A percentile compares a stretch with the other conserved stretches of the same genome.
These are phyloP conservation scores for Candida arabinofermentans DNA, from an alignment of 805 yeast genomes.

Conservation along the genomic window DNA sequence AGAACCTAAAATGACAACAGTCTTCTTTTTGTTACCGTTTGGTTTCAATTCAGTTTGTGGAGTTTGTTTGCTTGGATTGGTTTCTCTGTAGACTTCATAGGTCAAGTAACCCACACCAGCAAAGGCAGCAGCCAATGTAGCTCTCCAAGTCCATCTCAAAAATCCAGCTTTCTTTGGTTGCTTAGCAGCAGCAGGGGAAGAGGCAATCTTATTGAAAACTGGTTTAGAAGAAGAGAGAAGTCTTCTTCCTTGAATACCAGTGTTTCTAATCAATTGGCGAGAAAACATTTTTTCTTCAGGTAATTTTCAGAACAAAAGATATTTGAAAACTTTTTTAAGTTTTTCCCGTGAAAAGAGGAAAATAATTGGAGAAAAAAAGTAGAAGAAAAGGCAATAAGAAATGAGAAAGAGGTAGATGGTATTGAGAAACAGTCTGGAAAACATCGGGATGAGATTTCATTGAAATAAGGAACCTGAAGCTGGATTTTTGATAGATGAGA, in stretches of 20 bases:
- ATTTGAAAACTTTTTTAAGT: no score
- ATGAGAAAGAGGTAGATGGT: no score
- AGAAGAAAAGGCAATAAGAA: no score
- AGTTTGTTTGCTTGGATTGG: slow-evolving; percentile 53
- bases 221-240: neutral
- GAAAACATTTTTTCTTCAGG: slow-evolving; percentile 1
- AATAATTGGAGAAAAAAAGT: no score
- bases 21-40: slow-evolving; percentile 58
- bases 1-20: slow-evolving; percentile 73
- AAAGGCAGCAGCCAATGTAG: slow-evolving; percentile 14
- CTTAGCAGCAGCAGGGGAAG: slow-evolving; percentile 1
- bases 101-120: slow-evolving; percentile 54
- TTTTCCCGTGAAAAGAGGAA: no score
- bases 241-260: slow-evolving; percentile 3
- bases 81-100: slow-evolving; percentile 59
- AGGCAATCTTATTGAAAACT: neutral
- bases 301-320: no score
- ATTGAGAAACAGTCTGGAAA: no score
- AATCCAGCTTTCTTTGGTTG: slow-evolving; percentile 3
- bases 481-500: no score
- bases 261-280: slow-evolving; percentile 2
- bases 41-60: slow-evolving; percentile 46
- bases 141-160: neutral
- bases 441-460: no score
- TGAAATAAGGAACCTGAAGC: no score